Conservation (phyloP, 768 basidiomycete genomes). For the Boletus edulis region DNA sequence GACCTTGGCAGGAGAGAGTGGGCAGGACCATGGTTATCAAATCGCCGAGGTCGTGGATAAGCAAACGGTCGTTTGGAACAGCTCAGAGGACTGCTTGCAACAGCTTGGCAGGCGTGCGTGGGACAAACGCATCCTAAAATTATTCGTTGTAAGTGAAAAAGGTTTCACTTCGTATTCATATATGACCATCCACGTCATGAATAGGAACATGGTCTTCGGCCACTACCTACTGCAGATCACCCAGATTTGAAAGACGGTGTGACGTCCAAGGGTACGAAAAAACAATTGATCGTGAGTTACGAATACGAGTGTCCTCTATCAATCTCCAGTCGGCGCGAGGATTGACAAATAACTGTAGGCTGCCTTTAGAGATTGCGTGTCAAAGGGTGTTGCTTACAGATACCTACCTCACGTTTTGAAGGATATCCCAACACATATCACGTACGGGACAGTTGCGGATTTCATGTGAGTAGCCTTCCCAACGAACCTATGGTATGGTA, state of each 20-base stretch:
- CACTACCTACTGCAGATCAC: background rate
- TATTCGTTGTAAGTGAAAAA: background rate
- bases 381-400: background rate
- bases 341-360: background rate
- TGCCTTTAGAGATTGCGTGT: background rate
- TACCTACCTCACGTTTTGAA: background rate
- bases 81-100: background rate
- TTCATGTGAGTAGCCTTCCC: background rate
- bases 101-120: background rate
- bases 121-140: conserved; percentile 6
- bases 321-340: too few relatives aligned
- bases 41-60: background rate
- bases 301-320: too few relatives aligned
- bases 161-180: too few relatives aligned
- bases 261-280: conserved; percentile 4
- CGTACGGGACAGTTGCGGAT: background rate
- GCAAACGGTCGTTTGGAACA: background rate
- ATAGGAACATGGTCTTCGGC: conserved; percentile 6
- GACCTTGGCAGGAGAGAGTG: background rate
- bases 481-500: background rate
- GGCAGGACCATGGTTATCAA: background rate
- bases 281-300: conserved; percentile 1
- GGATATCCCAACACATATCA: conserved; percentile 2
- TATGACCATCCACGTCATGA: background rate
- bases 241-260: background rate